Evolutionary conservation across 1,139 yeast species (phyloP).

Genomic region (Nematodospora anomalae): DNA sequence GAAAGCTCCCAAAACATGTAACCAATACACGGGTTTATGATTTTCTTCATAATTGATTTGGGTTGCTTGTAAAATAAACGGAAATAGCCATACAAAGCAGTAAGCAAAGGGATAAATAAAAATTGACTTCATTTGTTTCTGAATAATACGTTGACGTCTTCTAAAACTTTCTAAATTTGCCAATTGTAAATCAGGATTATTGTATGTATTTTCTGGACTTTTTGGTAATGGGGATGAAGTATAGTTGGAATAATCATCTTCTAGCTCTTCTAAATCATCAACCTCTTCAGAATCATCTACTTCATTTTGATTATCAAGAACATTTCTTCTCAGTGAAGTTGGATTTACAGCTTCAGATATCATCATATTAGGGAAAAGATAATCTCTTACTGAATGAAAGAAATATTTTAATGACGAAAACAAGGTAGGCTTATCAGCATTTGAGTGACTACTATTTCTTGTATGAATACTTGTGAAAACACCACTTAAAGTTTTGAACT

Average conservation of each 20-base stretch:
- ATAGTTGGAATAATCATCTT: conserved; percentile 13
- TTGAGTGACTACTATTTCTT: conserved; percentile 6
- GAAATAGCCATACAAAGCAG: conserved; percentile 76
- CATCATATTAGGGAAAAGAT: conserved; percentile 29
- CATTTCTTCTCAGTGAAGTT: conserved; percentile 1
- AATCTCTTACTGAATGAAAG: conserved; percentile 22
- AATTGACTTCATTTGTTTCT: conserved; percentile 75
- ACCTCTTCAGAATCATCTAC: conserved; percentile 10
- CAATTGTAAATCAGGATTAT: conserved; percentile 48
- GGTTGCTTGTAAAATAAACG: conserved; percentile 68
- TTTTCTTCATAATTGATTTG: conserved; percentile 51
- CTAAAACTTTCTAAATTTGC: conserved; percentile 62
- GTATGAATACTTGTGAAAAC: conserved; percentile 37
- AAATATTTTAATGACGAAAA: conserved; percentile 37
- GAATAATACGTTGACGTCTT: conserved; percentile 61
- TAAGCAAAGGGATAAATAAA: conserved; percentile 86
- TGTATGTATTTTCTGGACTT: conserved; percentile 10
- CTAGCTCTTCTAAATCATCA: conserved; percentile 14
- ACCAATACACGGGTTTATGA: conserved; percentile 60
- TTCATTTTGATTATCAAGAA: conserved; percentile 8
- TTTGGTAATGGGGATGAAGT: conserved; percentile 7
- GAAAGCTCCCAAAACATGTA: conserved; percentile 66
- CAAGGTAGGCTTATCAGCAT: conserved; percentile 33
- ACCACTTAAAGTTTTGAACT: conserved; percentile 54
- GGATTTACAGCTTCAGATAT: conserved; percentile 23